Evolutionary conservation across 805 yeast genomes (phyloP), one percentile per base, ranked within the genome.

Genomic region (Torulaspora delbrueckii): DNA sequence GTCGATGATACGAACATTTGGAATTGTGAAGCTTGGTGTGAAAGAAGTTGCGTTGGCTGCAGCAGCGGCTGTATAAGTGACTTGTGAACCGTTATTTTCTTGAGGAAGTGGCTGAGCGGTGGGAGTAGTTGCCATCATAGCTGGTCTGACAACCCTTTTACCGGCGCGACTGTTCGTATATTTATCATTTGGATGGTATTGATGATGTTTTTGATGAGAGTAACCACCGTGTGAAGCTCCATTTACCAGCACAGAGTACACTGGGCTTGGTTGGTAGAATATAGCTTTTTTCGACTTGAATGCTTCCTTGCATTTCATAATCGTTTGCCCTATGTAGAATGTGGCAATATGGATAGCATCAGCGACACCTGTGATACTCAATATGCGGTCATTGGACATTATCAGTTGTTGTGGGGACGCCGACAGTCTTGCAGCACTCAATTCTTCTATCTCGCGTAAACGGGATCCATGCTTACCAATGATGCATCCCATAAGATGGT

Each of bases 281-380:
- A 62, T 52, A 12, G 65, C 50, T 35, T 56, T 60, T 56, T 81
- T 81, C n/a, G 74, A 67, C 56, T 77, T 75, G 52, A 77, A 74
- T 12, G 71, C 66, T 25, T 65, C 53, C 50, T 76, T 75, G 58
- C 81, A 82, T 52, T 80, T 83, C 42, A 80, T 60, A 44, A 82
- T 72, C 3, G 85, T 82, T 62, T 81, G 84, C 1, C 85, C 81
- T 45, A 85, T 74, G 60, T 82, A 84, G 64, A 82, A 86, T 0
- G 81, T 72, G 8, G 96, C 96, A 54, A 86, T 85, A 59, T 86
- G 95, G 34, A 88, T 77, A 1, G 96, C 89, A 67, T 87, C 95
- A 1, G 89, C 88, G 10, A 85, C 91, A 5, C 96, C 96, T 4
- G 75, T 70, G 6, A 87, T 75, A 19, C 80, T 73, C 39, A 88